These are phyloP conservation scores for Nematocida homosporus DNA, from an alignment of 371 early-diverging fungal species.

Conservation along the genomic window DNA sequence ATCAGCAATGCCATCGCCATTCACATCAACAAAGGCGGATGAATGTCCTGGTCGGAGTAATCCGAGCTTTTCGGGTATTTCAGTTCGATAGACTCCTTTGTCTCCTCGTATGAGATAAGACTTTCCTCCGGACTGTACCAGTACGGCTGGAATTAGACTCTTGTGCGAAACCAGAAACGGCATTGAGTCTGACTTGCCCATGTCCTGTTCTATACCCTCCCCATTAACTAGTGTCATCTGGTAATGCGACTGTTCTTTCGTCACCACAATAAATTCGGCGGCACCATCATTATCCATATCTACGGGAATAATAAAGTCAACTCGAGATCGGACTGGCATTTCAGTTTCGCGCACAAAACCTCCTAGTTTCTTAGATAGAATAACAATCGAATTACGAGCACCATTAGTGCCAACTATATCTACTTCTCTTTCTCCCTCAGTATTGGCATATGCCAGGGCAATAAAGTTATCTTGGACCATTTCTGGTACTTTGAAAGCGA, in stretches of 20 bases:
- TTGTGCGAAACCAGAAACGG: slow-evolving; percentile 21
- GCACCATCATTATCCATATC: slow-evolving; percentile 18
- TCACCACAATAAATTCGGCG: slow-evolving; percentile 29
- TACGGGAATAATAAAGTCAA: slow-evolving; percentile 34
- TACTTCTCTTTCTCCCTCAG: slow-evolving; percentile 9
- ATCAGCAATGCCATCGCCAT: slow-evolving; percentile 56
- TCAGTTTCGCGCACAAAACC: background rate
- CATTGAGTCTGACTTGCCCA: slow-evolving; percentile 20
- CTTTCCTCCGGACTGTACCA: slow-evolving; percentile 15
- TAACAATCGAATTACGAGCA: background rate
- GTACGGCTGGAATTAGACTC: slow-evolving; percentile 11
- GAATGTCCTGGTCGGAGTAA: slow-evolving; percentile 53
- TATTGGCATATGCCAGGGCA: slow-evolving; percentile 23
- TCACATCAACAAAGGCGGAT: slow-evolving; percentile 61
- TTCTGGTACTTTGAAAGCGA: slow-evolving; percentile 5
- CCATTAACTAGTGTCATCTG: background rate
- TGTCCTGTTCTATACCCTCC: background rate
- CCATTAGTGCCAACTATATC: slow-evolving; percentile 37
- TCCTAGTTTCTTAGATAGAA: slow-evolving; percentile 9
- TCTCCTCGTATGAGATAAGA: background rate
- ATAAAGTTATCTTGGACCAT: slow-evolving; percentile 16
- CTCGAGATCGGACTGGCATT: background rate
- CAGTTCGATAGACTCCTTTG: background rate
- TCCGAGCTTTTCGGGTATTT: slow-evolving; percentile 35
- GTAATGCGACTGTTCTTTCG: background rate